Percentiles rank a stretch among this genome's conserved stretches.
These are phyloP conservation scores for Psilocybe cyanescens DNA, from an alignment of 768 basidiomycete species.

Conservation along the genomic window DNA sequence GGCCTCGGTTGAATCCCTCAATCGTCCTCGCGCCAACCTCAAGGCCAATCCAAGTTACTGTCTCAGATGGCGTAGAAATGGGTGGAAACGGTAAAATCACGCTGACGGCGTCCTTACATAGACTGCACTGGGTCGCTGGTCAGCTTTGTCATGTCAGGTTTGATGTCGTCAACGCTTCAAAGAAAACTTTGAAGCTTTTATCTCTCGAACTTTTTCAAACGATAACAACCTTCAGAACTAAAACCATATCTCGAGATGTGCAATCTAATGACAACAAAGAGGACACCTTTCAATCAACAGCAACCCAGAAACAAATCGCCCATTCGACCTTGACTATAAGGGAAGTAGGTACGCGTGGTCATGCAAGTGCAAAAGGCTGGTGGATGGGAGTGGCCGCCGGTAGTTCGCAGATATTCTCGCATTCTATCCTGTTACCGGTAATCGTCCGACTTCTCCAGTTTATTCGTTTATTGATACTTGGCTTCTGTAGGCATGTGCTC, in stretches of 20 bases:
- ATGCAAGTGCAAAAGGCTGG: slow-evolving; percentile 86
- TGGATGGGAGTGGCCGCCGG: slow-evolving; percentile 81
- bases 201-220: slow-evolving; percentile 68
- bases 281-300: slow-evolving; percentile 46
- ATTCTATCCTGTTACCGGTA: slow-evolving; percentile 78
- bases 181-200: slow-evolving; percentile 66
- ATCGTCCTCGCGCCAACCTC: slow-evolving; percentile 62
- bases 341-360: slow-evolving; percentile 62
- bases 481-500: slow-evolving; percentile 59
- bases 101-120: slow-evolving; percentile 68
- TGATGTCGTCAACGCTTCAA: slow-evolving; percentile 67
- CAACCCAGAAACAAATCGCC: slow-evolving; percentile 64
- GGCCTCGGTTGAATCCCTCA: slow-evolving; percentile 72
- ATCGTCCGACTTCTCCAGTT: slow-evolving; percentile 30
- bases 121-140: slow-evolving; percentile 82
- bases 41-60: slow-evolving; percentile 60
- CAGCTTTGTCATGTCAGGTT: slow-evolving; percentile 75
- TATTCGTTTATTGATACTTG: not conserved
- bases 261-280: not conserved
- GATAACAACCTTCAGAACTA: slow-evolving; percentile 64
- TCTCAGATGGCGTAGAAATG: slow-evolving; percentile 58
- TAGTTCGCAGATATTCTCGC: slow-evolving; percentile 63
- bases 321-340: slow-evolving; percentile 70
- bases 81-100: slow-evolving; percentile 70
- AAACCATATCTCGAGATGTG: slow-evolving; percentile 36